Evolutionary conservation across 2,329 filamentous ascomycete species (phyloP), one percentile per base, ranked within the genome.

Genomic region (Stromatinia cepivora): DNA sequence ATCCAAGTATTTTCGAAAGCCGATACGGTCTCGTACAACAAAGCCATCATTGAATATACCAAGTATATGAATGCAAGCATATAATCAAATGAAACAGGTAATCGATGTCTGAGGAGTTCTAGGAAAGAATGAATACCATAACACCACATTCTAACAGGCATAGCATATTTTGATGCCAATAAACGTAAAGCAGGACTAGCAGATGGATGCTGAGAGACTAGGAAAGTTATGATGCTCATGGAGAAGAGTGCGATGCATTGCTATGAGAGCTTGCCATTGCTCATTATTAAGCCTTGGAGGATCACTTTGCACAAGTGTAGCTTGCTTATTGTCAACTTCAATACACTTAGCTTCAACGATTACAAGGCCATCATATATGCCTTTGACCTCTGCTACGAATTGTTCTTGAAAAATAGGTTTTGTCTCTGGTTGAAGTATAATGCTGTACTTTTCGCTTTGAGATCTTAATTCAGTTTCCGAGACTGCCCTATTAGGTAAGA

Each of bases 81-180:
- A 68, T 96, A 91, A 64, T 97, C 93, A 0, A 93, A 81, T 1
- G 91, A 93, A 0, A 84, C 84, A 0, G 94, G 94, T 0, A 97
- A 81, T 3, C 89, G 86, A 72, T 92, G 88, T 0, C 92, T 84
- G 0, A 97, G 79, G 0, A 96, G 78, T 73, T 96, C 92, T 0
- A 97, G 83, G 70, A 95, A 94, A 0, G 88, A 89, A 76, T 96
- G 93, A 4, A 98, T 97, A 0, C 92, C 94, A 90, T 84, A 92
- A 0, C 92, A 85, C 95, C 94, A 98, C 92, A 98, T 95, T 0
- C 94, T 84, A 0, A 92, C 93, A 0, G 94, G 94, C 92, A 98
- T 97, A 0, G 89, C 88, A 74, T 97, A 97, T 71, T 95, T 94
- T 0, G 86, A 85, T 0, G 93, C 90, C 0, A 97, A 79, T 0